Percentiles rank a stretch among this genome's conserved stretches.
Evolutionary conservation across 164 flowering plant species (phyloP).

Genomic region (Tinospora cordifolia): DNA sequence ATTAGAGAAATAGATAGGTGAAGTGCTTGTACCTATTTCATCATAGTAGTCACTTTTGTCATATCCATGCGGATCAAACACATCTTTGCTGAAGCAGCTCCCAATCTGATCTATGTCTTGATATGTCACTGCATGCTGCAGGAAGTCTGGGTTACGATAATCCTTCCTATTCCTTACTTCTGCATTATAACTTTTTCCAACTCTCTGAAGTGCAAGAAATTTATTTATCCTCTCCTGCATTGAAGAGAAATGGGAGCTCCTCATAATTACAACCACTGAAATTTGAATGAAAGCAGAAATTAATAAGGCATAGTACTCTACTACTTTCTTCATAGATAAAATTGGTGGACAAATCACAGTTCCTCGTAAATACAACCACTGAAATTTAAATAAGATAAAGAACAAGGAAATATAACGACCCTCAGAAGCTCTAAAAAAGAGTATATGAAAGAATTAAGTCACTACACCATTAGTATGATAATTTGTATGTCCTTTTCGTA

Average conservation of each 20-base stretch:
- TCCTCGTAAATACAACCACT: neutral
- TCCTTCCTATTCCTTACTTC: constrained; percentile 93
- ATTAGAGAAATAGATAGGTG: constrained; percentile 7
- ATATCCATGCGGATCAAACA: constrained; percentile 96
- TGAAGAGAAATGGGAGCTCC: neutral
- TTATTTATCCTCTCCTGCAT: constrained; percentile 74
- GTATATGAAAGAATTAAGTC: neutral
- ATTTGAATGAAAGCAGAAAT: neutral
- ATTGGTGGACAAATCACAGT: neutral
- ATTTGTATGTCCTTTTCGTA: too few species aligned
- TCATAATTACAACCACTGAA: neutral
- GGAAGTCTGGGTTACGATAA: constrained; percentile 87
- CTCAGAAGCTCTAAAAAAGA: neutral
- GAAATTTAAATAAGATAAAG: neutral
- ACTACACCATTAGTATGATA: neutral
- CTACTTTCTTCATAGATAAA: neutral
- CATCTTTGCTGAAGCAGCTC: constrained; percentile 92
- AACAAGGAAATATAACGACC: too few species aligned
- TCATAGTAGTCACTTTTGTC: constrained; percentile 83
- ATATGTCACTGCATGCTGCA: constrained; percentile 85
- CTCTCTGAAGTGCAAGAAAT: constrained; percentile 65
- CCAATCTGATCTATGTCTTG: constrained; percentile 95
- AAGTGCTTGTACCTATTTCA: constrained; percentile 60
- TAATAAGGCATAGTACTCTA: neutral
- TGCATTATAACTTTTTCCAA: constrained; percentile 83